Percentiles rank a stretch among this genome's conserved stretches.
These are phyloP conservation scores for Cyclocybe aegerita DNA, from an alignment of 768 basidiomycete genomes.

Conservation along the genomic window DNA sequence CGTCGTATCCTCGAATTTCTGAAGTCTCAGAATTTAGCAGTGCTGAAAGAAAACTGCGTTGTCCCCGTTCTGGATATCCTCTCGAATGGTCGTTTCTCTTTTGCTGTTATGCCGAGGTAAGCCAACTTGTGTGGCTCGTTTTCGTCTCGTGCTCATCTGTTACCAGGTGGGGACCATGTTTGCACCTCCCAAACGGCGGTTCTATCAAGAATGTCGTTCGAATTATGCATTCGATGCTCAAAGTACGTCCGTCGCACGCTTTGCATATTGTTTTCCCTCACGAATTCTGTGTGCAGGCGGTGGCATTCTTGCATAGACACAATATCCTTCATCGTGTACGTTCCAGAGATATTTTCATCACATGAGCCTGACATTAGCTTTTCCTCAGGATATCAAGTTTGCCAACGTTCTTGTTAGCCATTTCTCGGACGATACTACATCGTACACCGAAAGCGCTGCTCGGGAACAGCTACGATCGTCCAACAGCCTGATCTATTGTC, in stretches of 20 bases:
- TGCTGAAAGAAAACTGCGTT: no score
- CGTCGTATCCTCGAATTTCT: conserved; percentile 17
- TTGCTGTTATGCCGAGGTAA: no score
- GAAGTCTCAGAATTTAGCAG: conserved; percentile 1
- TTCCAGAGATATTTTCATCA: neutral
- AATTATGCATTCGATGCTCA: conserved; percentile 16
- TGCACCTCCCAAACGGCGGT: neutral
- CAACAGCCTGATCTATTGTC: conserved; percentile 12
- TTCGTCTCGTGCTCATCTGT: neutral
- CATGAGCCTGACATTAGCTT: neutral
- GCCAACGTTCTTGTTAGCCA: conserved; percentile 19
- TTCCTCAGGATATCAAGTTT: conserved; percentile 2
- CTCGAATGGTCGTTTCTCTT: no score
- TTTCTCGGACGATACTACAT: conserved; percentile 1
- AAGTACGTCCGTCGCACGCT: conserved; percentile 1
- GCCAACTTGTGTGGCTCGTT: no score
- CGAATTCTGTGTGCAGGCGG: conserved; percentile 5
- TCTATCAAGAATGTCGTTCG: conserved; percentile 5
- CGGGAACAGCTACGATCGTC: conserved; percentile 2
- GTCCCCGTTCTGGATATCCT: no score
- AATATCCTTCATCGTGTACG: conserved; percentile 18
- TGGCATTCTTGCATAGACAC: conserved; percentile 17
- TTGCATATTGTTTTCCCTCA: neutral
- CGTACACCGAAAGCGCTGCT: neutral
- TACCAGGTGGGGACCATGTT: conserved; percentile 12